phyloP scores from a whole-genome alignment of 345 rosid species.

The Eucalyptus curtisii region DNA sequence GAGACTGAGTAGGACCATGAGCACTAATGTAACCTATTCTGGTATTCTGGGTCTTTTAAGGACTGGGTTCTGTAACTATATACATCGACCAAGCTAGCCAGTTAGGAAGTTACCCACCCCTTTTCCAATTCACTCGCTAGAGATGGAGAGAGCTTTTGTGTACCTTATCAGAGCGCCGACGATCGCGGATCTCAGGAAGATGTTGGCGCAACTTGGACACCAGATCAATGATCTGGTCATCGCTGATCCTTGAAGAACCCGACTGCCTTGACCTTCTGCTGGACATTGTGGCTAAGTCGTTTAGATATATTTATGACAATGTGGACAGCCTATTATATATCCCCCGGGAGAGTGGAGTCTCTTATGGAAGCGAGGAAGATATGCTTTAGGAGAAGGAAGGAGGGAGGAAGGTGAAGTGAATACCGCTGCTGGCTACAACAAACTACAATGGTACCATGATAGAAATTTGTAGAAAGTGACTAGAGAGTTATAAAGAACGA shows the following conservation, averaged over 20 bases:
- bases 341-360: not conserved
- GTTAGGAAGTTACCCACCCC: not conserved
- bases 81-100: not conserved
- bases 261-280: constrained; percentile 87
- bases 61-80: not conserved
- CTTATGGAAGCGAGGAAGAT: not conserved
- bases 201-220: constrained; percentile 75
- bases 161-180: constrained; percentile 77
- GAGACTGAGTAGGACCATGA: not conserved
- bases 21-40: not conserved
- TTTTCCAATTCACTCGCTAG: not conserved
- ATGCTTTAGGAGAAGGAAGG: not conserved
- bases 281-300: constrained; percentile 35
- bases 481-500: constrained; percentile 17
- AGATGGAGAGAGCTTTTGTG: not conserved
- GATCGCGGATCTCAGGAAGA: constrained; percentile 81
- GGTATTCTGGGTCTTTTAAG: not conserved
- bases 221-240: constrained; percentile 87
- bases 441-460: not conserved
- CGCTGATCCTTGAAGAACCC: constrained; percentile 61
- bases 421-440: not conserved
- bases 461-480: not conserved
- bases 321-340: not conserved
- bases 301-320: not conserved
- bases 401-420: not conserved